Evolutionary conservation across 805 yeast genomes (phyloP), one percentile per base, ranked within the genome.

Genomic region (Monosporozyma aerobia): DNA sequence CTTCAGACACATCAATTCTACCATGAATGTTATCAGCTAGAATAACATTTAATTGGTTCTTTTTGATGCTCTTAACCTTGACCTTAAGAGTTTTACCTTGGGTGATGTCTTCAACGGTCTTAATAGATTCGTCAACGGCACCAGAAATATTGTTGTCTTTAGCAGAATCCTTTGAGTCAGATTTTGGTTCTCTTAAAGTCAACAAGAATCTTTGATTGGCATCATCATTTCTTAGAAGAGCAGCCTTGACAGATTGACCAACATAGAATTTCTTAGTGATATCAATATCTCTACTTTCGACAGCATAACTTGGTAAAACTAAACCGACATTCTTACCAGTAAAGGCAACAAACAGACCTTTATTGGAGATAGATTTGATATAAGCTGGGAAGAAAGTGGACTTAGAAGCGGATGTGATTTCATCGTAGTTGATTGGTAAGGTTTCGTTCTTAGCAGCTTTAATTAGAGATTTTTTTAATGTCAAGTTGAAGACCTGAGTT

Each of bases 271-370:
- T 72, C 40, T 76, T 73, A 23, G 74, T 69, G 48, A 85, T 73
- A 57, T 82, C 84, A 10, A 76, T 80, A 40, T 70, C 72, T 44
- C 73, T 76, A 49, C 76, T 75, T 35, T 77, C 78, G 5, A 81
- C 74, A 23, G 86, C 86, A 59, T 83, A 81, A 63, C 83, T 81
- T 52, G 90, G 86, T 55, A 87, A 77, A 3, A 89, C 85, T 57
- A 92, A 76, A 50, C 97, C 98, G 33, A 88, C 87, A 57, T 92
- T 78, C 51, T 78, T 79, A 57, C 86, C 85, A 53, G 83, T 88
- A 69, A 92, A 92, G 0, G 84, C 79, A 53, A 92, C 85, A 65
- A 92, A 92, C 11, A 89, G 73, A 57, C 98, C 98, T 64, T 77
- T 77, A 46, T 76, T 77, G n/a, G 95, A 87, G 19, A 85, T 80